Conservation (phyloP, 352 stramenopile species). For the Phytophthora nicotianae region DNA sequence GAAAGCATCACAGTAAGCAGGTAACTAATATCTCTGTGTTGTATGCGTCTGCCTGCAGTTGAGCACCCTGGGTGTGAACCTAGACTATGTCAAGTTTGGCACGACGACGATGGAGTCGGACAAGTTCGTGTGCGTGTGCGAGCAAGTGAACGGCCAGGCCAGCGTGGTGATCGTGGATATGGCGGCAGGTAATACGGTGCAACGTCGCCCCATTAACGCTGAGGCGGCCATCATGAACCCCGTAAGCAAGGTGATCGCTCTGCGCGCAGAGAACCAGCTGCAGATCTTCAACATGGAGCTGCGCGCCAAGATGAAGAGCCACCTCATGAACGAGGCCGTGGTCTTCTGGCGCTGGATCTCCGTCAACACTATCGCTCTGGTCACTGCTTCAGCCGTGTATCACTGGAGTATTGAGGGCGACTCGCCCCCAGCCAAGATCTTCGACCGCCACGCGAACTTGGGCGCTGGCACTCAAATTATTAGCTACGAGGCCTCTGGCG, state of each 20-base stretch:
- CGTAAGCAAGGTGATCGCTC: constrained; percentile 89
- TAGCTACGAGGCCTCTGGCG: constrained; percentile 97
- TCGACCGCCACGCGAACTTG: constrained; percentile 97
- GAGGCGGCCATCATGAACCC: constrained; percentile 99
- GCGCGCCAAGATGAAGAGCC: constrained; percentile 98
- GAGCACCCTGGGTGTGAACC: constrained; percentile 86
- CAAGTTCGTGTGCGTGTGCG: constrained; percentile 95
- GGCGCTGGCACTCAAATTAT: constrained; percentile 98
- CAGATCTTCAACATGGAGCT: constrained; percentile 99
- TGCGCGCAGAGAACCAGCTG: constrained; percentile 93
- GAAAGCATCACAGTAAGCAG: constrained; percentile 7
- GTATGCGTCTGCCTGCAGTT: constrained; percentile 53
- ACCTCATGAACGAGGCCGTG: constrained; percentile 92
- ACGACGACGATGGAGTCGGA: constrained; percentile 98
- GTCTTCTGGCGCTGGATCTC: constrained; percentile 99
- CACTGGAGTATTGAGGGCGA: constrained; percentile 97
- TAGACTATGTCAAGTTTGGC: constrained; percentile 93
- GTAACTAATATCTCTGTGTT: constrained; percentile 12
- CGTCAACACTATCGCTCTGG: constrained; percentile 96
- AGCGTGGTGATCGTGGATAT: constrained; percentile 95
- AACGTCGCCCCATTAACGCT: constrained; percentile 96
- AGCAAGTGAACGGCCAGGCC: constrained; percentile 87
- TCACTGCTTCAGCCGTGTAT: constrained; percentile 97
- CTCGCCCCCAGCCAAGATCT: constrained; percentile 94
- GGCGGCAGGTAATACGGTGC: constrained; percentile 84